Percentiles rank a stretch among this genome's conserved stretches.
Evolutionary conservation across 78 protist species (phyloP).

Genomic region (Blattamonas nauphoetae): DNA sequence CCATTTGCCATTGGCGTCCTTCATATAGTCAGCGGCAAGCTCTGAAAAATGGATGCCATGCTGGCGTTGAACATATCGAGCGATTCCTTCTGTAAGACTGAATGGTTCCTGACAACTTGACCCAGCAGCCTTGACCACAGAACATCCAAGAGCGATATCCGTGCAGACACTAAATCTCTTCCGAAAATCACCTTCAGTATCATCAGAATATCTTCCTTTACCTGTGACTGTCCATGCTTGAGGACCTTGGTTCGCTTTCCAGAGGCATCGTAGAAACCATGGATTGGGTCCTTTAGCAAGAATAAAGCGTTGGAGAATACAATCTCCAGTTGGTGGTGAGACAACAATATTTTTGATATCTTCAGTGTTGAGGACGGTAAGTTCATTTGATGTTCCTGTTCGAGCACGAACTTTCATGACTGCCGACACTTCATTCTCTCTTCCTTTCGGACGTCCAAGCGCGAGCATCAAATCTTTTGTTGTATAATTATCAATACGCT

Average conservation of each 20-base stretch:
- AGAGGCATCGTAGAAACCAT: background rate
- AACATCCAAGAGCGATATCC: background rate
- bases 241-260: background rate
- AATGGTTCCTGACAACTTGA: background rate
- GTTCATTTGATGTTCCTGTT: background rate
- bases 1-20: background rate
- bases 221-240: background rate
- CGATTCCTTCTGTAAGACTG: background rate
- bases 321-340: background rate
- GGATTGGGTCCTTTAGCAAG: background rate
- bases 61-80: background rate
- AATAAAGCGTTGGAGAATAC: background rate
- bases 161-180: background rate
- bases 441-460: background rate
- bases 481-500: background rate
- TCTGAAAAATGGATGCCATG: background rate
- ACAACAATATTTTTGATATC: background rate
- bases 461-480: background rate
- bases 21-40: background rate
- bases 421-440: background rate
- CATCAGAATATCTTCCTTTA: background rate
- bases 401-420: background rate
- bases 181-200: conserved; percentile 1
- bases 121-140: background rate
- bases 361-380: background rate